These are phyloP conservation scores for Boletellus dicymbophilus DNA, from an alignment of 1,284 basidiomycete species.

Conservation along the genomic window DNA sequence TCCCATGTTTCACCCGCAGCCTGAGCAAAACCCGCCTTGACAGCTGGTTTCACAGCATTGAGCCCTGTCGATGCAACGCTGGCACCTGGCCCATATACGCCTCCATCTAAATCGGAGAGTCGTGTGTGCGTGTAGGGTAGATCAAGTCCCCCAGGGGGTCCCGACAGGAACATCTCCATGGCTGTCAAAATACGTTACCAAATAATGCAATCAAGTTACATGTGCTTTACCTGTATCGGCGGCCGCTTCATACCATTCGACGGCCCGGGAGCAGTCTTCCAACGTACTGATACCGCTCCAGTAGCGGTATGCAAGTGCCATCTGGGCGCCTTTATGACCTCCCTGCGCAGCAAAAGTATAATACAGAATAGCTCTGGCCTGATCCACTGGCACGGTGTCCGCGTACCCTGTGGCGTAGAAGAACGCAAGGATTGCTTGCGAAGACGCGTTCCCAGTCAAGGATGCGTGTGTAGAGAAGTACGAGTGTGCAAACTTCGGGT, in stretches of 20 bases:
- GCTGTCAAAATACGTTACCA: conserved; percentile 41
- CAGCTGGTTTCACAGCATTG: conserved; percentile 71
- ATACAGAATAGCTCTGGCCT: conserved; percentile 83
- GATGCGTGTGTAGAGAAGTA: conserved; percentile 64
- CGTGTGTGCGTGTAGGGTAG: conserved; percentile 82
- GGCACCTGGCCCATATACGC: conserved; percentile 91
- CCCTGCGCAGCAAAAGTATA: conserved; percentile 93
- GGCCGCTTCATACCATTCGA: conserved; percentile 87
- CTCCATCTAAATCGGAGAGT: conserved; percentile 89
- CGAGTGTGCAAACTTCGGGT: conserved; percentile 62
- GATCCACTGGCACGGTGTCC: conserved; percentile 64
- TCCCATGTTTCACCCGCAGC: conserved; percentile 90
- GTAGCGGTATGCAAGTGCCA: conserved; percentile 93
- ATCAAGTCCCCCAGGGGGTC: conserved; percentile 90
- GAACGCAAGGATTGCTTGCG: conserved; percentile 85
- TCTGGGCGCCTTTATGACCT: conserved; percentile 85
- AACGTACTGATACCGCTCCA: conserved; percentile 93
- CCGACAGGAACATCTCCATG: conserved; percentile 73
- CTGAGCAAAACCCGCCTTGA: conserved; percentile 80
- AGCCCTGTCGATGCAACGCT: conserved; percentile 86
- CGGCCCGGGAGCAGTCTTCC: conserved; percentile 81
- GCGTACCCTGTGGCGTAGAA: conserved; percentile 87
- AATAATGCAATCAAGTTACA: no score
- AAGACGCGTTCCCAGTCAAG: conserved; percentile 76
- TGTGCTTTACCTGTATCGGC: conserved; percentile 73